phyloP scores from a whole-genome alignment of 208 protist species.

The Acanthamoeba healyi region DNA sequence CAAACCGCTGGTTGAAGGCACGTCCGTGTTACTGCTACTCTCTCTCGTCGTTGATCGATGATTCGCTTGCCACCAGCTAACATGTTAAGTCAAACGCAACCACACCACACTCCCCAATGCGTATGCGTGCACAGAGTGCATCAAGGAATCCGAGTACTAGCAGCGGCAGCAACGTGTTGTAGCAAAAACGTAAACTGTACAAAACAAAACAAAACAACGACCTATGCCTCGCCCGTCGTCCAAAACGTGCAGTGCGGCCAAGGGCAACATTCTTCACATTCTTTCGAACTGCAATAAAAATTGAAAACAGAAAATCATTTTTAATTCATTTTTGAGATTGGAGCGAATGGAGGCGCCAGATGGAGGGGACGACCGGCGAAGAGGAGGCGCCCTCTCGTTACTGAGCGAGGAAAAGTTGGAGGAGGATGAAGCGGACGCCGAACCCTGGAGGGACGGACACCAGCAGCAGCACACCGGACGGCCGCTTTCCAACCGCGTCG shows the following conservation, averaged over 20 bases:
- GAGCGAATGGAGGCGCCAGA: neutral
- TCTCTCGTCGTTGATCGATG: too few species aligned
- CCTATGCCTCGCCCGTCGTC: neutral
- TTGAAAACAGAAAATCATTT: too few species aligned
- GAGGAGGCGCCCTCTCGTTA: neutral
- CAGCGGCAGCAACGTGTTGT: too few species aligned
- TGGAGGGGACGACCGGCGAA: neutral
- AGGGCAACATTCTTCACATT: too few species aligned
- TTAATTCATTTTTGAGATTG: neutral
- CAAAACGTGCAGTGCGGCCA: too few species aligned
- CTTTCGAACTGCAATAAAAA: too few species aligned
- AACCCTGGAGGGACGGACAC: neutral
- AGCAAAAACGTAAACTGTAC: too few species aligned
- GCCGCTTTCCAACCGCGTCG: neutral
- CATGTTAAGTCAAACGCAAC: neutral
- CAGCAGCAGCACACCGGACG: neutral
- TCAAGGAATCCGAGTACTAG: constrained; percentile 49
- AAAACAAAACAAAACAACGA: too few species aligned
- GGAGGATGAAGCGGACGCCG: neutral
- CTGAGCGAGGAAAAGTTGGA: constrained; percentile 51
- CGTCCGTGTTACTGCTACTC: neutral
- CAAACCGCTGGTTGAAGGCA: constrained; percentile 80
- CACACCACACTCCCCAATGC: too few species aligned
- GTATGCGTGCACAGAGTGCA: constrained; percentile 62
- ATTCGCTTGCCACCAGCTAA: too few species aligned